Evolutionary conservation across 179 eudicot genomes (phyloP).

Genomic region (Sideroxylon spinosum): DNA sequence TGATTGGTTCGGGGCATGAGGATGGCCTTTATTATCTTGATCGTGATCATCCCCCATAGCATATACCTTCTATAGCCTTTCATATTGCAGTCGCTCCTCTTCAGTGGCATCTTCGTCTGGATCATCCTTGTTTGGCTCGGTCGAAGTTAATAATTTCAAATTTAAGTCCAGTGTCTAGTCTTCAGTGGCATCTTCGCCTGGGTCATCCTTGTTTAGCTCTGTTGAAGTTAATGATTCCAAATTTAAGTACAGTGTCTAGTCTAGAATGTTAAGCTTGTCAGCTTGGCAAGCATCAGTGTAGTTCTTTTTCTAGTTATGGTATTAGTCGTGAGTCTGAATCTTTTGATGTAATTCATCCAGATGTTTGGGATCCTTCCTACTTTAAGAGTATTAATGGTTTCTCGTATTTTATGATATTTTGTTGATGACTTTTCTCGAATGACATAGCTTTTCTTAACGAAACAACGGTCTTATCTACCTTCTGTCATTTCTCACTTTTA

Average conservation of each 20-base stretch:
- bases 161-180: too few relatives aligned
- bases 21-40: not conserved
- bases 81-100: not conserved
- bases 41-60: not conserved
- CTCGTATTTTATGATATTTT: not conserved
- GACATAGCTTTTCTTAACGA: not conserved
- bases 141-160: too few relatives aligned
- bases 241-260: too few relatives aligned
- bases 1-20: too few relatives aligned
- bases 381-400: not conserved
- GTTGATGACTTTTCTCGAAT: not conserved
- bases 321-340: not conserved
- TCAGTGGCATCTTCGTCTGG: not conserved
- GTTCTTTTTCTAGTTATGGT: not conserved
- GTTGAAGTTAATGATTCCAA: too few relatives aligned
- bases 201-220: not conserved
- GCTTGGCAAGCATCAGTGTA: not conserved
- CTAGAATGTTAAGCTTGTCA: not conserved
- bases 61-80: not conserved
- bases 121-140: too few relatives aligned
- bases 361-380: not conserved
- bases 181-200: not conserved
- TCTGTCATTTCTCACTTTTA: not conserved
- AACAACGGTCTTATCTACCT: not conserved
- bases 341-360: not conserved